Base-by-base conservation (phyloP, 1,284 basidiomycete species). In the Austroboletus novae-zelandiae region DNA sequence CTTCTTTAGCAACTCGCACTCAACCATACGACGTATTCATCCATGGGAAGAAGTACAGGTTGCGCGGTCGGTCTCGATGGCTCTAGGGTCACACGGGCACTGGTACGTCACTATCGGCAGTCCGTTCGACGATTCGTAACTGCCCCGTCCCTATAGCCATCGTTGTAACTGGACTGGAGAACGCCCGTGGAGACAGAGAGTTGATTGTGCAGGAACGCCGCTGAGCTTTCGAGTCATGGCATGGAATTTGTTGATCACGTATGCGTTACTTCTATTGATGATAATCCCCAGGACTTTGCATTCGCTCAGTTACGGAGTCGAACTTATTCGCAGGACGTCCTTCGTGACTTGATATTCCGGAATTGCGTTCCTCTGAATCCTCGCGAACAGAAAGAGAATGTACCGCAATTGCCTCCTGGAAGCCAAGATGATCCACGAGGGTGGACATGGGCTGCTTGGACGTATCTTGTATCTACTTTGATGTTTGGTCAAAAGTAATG, bases 111-210 rank as follows among this genome's bases (percentile, higher is more conserved):
- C 50, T 69, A 72, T 47, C 54, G 51, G 55, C 56, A 3, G 53
- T 72, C 9, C 50, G 54, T 36, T 52, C 47, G 1, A 50, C 43
- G 15, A 50, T 53, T 4, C 57, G 49, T 15, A 39, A 53, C 11
- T 50, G 27, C 8, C 36, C 49, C 14, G 55, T 61, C 27, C 68
- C 68, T 2, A 58, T 71, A 45, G 62, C 56, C 40, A 46, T 71
- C 20, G 53, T 71, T 23, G 56, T 67, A 14, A 72, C 68, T 13
- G 66, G 65, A 17, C 54, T 72, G 40, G 69, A 69, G 51, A 59
- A 71, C 14, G 31, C 52, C 11, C 47, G 52, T 29, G 58, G 48
- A 41, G 65, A 64, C 2, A 71, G 68, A 71, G 29, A 37, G 48
- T 25, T 69, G 67, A 70, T 72, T 70, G 69, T 23, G 29, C 27